These are phyloP conservation scores for Lablab purpureus DNA, from an alignment of 306 rosid genomes.

Conservation along the genomic window DNA sequence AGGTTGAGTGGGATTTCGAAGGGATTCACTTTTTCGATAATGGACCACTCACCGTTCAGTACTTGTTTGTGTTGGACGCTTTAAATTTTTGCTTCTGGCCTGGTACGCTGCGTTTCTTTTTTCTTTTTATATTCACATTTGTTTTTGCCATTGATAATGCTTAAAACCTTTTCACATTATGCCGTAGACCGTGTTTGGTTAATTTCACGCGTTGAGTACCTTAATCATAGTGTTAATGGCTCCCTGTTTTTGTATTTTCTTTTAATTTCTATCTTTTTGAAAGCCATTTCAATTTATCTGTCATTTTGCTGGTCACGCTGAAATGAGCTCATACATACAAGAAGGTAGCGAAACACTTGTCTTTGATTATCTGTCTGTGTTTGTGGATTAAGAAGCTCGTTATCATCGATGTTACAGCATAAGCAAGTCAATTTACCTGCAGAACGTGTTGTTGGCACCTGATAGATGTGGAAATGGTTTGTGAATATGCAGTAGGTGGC, in stretches of 20 bases:
- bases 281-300: too few species aligned
- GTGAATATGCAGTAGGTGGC: constrained; percentile 35
- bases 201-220: not conserved
- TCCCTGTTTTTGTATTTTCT: constrained; percentile 38
- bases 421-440: constrained; percentile 2
- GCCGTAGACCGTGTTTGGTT: not conserved
- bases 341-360: not conserved
- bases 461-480: constrained; percentile 4
- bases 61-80: constrained; percentile 87
- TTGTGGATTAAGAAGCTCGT: not conserved
- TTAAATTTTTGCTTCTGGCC: constrained; percentile 99
- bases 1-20: constrained; percentile 94
- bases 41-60: constrained; percentile 95
- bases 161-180: not conserved
- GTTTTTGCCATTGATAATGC: not conserved
- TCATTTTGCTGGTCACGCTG: not conserved
- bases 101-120: constrained; percentile 50
- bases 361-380: constrained; percentile 5
- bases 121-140: too few species aligned
- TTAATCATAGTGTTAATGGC: not conserved
- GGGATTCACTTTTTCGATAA: constrained; percentile 97
- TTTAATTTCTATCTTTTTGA: not conserved
- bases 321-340: not conserved
- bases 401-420: not conserved
- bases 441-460: not conserved